Evolutionary conservation across 768 basidiomycete species (phyloP).

Genomic region (Calocybe indica): DNA sequence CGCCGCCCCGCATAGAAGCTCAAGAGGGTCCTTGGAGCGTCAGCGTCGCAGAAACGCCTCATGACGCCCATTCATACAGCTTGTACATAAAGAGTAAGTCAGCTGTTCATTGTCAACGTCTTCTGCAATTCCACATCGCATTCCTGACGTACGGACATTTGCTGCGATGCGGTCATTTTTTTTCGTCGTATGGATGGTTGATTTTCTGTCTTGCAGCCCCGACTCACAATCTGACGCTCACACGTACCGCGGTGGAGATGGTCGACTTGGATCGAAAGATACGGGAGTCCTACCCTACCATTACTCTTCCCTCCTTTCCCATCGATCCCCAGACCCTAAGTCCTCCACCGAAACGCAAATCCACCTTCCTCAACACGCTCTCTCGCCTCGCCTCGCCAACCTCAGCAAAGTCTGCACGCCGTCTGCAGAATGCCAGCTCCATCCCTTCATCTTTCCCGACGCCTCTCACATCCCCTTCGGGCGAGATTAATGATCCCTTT

Average conservation of each 20-base stretch:
- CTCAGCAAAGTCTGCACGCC: conserved; percentile 41
- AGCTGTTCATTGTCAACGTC: conserved; percentile 14
- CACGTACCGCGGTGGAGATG: conserved; percentile 70
- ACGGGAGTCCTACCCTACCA: conserved; percentile 51
- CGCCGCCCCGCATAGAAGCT: conserved; percentile 57
- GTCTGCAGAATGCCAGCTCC: conserved; percentile 26
- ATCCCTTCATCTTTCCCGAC: conserved; percentile 33
- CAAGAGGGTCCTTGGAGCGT: conserved; percentile 85
- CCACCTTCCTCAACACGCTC: conserved; percentile 80
- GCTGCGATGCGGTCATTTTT: too few relatives aligned
- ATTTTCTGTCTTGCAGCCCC: conserved; percentile 48
- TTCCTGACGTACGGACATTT: neutral
- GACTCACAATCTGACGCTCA: conserved; percentile 85
- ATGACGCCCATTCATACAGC: conserved; percentile 67
- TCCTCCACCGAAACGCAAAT: conserved; percentile 67
- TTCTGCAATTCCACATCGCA: conserved; percentile 3
- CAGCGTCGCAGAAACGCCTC: conserved; percentile 81
- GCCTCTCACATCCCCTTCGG: conserved; percentile 43
- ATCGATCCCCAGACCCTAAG: conserved; percentile 46
- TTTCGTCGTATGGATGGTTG: neutral
- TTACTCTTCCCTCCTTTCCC: conserved; percentile 56
- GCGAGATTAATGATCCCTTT: conserved; percentile 63
- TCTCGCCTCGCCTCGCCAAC: conserved; percentile 77
- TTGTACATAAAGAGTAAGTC: conserved; percentile 89
- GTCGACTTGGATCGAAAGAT: conserved; percentile 81